These are phyloP conservation scores for Sporothrix sp. DNA, from an alignment of 2,329 filamentous ascomycete species.

Conservation along the genomic window DNA sequence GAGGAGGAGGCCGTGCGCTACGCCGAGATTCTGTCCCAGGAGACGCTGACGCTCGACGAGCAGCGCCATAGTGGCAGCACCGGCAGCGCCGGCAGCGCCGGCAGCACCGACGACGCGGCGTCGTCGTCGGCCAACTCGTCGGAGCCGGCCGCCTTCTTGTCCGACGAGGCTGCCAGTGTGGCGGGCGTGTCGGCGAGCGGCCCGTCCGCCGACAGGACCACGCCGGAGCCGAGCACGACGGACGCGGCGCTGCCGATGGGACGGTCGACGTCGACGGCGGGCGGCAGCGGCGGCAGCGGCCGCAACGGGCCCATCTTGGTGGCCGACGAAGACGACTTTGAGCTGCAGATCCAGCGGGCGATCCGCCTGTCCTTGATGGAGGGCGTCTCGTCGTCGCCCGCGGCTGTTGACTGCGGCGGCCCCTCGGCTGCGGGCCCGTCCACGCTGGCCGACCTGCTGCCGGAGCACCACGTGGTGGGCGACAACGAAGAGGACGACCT, in stretches of 20 bases:
- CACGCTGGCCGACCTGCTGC: background rate
- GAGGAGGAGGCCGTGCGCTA: slow-evolving; percentile 58
- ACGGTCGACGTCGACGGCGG: slow-evolving; percentile 9
- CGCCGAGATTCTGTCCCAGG: slow-evolving; percentile 56
- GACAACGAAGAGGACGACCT: slow-evolving; percentile 42
- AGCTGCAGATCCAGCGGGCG: slow-evolving; percentile 52
- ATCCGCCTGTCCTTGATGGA: slow-evolving; percentile 53
- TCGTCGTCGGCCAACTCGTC: slow-evolving; percentile 26
- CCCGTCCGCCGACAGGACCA: slow-evolving; percentile 24
- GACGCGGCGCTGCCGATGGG: too few species aligned
- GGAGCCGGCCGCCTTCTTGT: slow-evolving; percentile 25
- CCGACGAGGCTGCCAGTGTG: background rate
- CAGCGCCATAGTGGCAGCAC: slow-evolving; percentile 33
- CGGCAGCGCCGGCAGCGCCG: background rate
- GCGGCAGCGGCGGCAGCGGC: background rate
- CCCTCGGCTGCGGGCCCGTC: background rate
- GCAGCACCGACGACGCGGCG: slow-evolving; percentile 2
- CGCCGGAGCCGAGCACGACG: too few species aligned
- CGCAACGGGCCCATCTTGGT: slow-evolving; percentile 12
- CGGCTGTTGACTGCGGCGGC: background rate
- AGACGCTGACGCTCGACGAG: slow-evolving; percentile 50
- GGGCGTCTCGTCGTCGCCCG: slow-evolving; percentile 26
- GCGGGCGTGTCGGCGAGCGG: slow-evolving; percentile 26
- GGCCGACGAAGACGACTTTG: slow-evolving; percentile 42
- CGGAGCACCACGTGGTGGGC: slow-evolving; percentile 16